Percentiles rank a stretch among this genome's conserved stretches.
Evolutionary conservation across 1,284 basidiomycete genomes (phyloP).

Genomic region (Psilocybe mexicana): DNA sequence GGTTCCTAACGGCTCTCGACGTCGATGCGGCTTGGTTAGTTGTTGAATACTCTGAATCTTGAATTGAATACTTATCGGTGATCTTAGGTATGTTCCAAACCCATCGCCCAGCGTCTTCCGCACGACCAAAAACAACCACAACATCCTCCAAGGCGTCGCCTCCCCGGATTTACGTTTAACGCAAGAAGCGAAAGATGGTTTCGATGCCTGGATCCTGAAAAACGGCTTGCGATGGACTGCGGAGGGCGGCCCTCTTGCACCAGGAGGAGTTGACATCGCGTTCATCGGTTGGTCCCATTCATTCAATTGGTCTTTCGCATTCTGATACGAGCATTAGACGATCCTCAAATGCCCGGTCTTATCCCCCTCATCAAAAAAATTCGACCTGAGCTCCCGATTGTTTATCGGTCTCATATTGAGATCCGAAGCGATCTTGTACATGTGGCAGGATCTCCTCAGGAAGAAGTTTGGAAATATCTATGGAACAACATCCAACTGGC

Average conservation of each 20-base stretch:
- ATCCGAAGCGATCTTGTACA: slow-evolving; percentile 81
- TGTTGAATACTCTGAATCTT: slow-evolving; percentile 1
- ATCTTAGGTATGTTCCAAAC: slow-evolving; percentile 80
- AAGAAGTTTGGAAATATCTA: slow-evolving; percentile 87
- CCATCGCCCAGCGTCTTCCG: slow-evolving; percentile 84
- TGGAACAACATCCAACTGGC: slow-evolving; percentile 86
- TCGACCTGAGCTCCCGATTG: slow-evolving; percentile 78
- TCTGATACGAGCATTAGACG: slow-evolving; percentile 47
- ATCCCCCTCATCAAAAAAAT: slow-evolving; percentile 85
- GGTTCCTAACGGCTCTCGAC: slow-evolving; percentile 77
- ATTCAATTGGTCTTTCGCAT: slow-evolving; percentile 3
- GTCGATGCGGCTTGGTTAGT: slow-evolving; percentile 78
- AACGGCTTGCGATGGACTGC: slow-evolving; percentile 80
- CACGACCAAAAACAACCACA: slow-evolving; percentile 92
- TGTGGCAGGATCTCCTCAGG: slow-evolving; percentile 74
- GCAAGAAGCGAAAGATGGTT: slow-evolving; percentile 72
- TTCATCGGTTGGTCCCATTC: slow-evolving; percentile 65
- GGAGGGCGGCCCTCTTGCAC: slow-evolving; percentile 75
- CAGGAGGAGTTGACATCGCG: slow-evolving; percentile 79
- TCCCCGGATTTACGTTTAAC: slow-evolving; percentile 72
- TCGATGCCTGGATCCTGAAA: slow-evolving; percentile 87
- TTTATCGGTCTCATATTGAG: slow-evolving; percentile 91
- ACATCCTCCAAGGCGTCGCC: slow-evolving; percentile 85
- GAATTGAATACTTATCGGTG: slow-evolving; percentile 9
- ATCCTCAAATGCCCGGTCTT: slow-evolving; percentile 84